Percentiles rank a stretch among this genome's conserved stretches.
phyloP scores from a whole-genome alignment of 345 rosid genomes.

The Eucalyptus caleyi region DNA sequence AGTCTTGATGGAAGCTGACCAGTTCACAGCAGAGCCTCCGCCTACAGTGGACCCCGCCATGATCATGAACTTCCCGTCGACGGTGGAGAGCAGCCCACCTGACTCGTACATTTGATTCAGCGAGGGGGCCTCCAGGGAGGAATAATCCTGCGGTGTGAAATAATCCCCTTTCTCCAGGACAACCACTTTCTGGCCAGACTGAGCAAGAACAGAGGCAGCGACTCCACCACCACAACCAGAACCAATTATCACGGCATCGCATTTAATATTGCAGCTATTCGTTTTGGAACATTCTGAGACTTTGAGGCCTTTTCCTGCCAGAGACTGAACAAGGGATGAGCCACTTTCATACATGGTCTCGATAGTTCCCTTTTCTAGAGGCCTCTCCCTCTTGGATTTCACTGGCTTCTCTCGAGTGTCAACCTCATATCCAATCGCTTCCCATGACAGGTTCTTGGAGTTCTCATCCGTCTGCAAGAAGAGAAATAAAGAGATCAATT shows the following conservation, averaged over 20 bases:
- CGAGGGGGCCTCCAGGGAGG: constrained; percentile 5
- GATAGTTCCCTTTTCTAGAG: constrained; percentile 38
- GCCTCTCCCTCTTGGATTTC: constrained; percentile 19
- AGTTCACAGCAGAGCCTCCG: constrained; percentile 5
- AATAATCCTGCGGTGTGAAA: not conserved
- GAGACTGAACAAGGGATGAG: not conserved
- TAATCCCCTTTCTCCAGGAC: constrained; percentile 10
- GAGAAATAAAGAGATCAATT: not conserved
- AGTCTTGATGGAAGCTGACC: constrained; percentile 5
- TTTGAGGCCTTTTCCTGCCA: not conserved
- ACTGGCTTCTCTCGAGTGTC: constrained; percentile 12
- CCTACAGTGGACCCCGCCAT: constrained; percentile 4
- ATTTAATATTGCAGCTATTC: not conserved
- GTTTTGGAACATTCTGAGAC: not conserved
- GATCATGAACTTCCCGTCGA: constrained; percentile 2
- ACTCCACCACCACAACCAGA: constrained; percentile 12
- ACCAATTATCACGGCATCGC: constrained; percentile 3
- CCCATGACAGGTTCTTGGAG: constrained; percentile 35
- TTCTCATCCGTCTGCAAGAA: not conserved
- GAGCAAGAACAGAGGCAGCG: constrained; percentile 4
- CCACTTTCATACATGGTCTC: constrained; percentile 22
- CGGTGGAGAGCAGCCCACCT: not conserved
- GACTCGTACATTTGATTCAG: not conserved
- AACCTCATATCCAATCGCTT: constrained; percentile 52
- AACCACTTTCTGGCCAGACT: constrained; percentile 1